Percentiles rank a stretch among this genome's conserved stretches.
Evolutionary conservation across 108 stramenopile genomes (phyloP).

Genomic region (Craspedostauros australis): DNA sequence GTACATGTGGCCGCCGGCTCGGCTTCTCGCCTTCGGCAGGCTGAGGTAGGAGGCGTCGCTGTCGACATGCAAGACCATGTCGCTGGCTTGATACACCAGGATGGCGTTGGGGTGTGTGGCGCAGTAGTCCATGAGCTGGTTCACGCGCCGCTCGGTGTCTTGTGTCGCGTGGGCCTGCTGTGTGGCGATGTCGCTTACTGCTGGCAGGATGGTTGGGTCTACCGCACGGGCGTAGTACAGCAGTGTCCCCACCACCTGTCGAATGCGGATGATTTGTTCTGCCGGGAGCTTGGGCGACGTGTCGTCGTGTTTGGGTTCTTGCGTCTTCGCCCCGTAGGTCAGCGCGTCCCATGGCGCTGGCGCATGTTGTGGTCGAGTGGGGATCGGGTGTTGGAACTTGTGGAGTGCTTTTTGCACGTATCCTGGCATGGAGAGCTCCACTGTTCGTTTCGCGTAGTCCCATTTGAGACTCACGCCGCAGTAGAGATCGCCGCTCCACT

Average conservation of each 20-base stretch:
- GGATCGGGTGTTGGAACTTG: constrained; percentile 26
- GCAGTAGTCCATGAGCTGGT: constrained; percentile 39
- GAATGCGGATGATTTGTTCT: constrained; percentile 18
- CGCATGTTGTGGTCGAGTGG: constrained; percentile 26
- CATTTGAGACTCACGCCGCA: constrained; percentile 30
- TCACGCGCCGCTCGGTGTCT: no score
- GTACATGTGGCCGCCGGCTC: constrained; percentile 23
- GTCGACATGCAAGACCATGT: constrained; percentile 32
- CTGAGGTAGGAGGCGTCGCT: constrained; percentile 33
- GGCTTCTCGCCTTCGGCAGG: constrained; percentile 23
- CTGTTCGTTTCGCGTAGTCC: constrained; percentile 32
- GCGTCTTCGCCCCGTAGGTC: constrained; percentile 32
- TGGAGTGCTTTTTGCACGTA: constrained; percentile 30
- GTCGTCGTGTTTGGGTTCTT: constrained; percentile 28
- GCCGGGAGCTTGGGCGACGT: constrained; percentile 3
- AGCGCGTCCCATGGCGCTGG: constrained; percentile 24
- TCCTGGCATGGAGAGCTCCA: constrained; percentile 37
- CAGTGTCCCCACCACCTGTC: constrained; percentile 32
- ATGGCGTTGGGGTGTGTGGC: constrained; percentile 40
- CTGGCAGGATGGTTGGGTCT: constrained; percentile 26
- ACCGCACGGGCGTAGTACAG: constrained; percentile 34
- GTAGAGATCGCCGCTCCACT: constrained; percentile 27
- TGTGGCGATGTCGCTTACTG: constrained; percentile 15
- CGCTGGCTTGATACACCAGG: constrained; percentile 24
- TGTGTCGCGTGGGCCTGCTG: constrained; percentile 21